These are phyloP conservation scores for Huiozyma sinensis DNA, from an alignment of 805 yeast genomes.

Conservation along the genomic window DNA sequence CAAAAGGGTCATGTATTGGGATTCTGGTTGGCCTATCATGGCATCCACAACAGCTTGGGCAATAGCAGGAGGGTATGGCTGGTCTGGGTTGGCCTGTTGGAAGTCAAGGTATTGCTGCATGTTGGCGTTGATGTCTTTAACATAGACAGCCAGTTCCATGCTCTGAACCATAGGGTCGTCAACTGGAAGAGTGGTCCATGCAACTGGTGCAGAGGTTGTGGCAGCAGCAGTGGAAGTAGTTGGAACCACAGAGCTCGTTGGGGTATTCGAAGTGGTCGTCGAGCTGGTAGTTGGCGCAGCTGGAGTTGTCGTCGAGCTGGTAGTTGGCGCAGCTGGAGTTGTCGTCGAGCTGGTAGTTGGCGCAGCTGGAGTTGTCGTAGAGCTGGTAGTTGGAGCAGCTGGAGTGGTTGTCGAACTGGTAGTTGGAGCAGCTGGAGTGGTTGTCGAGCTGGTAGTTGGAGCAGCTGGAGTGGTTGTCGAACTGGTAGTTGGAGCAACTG, in stretches of 20 bases:
- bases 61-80: constrained; percentile 4
- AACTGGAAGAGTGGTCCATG: constrained; percentile 4
- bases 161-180: constrained; percentile 2
- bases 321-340: too few relatives aligned
- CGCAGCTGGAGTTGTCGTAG: too few relatives aligned
- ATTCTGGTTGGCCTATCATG: constrained; percentile 13
- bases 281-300: not conserved
- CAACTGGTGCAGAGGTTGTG: not conserved
- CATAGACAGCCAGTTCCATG: constrained; percentile 5
- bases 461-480: too few relatives aligned
- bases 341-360: too few relatives aligned
- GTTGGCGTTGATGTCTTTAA: constrained; percentile 5
- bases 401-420: constrained; percentile 1
- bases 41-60: not conserved
- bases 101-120: constrained; percentile 3
- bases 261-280: not conserved
- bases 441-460: too few relatives aligned
- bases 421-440: not conserved
- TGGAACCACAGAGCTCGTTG: too few relatives aligned
- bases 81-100: constrained; percentile 5
- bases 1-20: constrained; percentile 23
- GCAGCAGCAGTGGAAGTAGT: not conserved
- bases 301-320: too few relatives aligned
- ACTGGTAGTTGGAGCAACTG: too few relatives aligned
- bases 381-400: not conserved